Percentiles rank a stretch among this genome's conserved stretches.
phyloP scores from a whole-genome alignment of 352 stramenopile species.

The Globisporangium spinosum region DNA sequence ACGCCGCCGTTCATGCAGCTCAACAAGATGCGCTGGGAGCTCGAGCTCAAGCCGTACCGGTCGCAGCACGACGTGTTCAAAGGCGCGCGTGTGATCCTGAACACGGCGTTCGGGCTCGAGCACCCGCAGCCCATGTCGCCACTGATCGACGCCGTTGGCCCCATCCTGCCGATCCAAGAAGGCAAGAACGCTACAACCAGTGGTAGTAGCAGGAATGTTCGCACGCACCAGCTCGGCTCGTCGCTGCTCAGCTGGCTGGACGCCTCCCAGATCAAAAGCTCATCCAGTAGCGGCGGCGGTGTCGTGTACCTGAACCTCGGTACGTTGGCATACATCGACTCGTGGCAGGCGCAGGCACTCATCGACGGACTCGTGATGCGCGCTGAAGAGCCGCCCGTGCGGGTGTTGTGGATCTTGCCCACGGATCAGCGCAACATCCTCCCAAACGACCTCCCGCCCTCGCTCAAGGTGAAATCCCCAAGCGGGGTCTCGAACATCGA shows the following conservation, averaged over 20 bases:
- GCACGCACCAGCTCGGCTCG: constrained; percentile 10
- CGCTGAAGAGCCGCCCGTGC: constrained; percentile 38
- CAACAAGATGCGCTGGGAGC: constrained; percentile 83
- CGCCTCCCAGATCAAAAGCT: constrained; percentile 8
- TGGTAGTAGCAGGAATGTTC: constrained; percentile 3
- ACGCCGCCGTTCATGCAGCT: constrained; percentile 88
- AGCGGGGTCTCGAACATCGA: constrained; percentile 57
- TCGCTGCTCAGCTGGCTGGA: constrained; percentile 43
- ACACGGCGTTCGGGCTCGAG: constrained; percentile 87
- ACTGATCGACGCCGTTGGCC: constrained; percentile 72
- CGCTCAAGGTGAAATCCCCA: constrained; percentile 63
- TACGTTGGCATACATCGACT: constrained; percentile 77
- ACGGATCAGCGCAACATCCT: constrained; percentile 69
- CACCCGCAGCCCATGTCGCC: constrained; percentile 74
- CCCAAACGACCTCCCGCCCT: constrained; percentile 43
- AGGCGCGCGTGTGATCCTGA: constrained; percentile 77
- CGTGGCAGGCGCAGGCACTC: constrained; percentile 72
- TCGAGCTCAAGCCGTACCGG: constrained; percentile 63
- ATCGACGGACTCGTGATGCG: constrained; percentile 57
- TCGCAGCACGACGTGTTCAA: constrained; percentile 89
- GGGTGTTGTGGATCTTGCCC: constrained; percentile 76
- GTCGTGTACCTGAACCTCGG: constrained; percentile 80
- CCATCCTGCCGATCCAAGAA: constrained; percentile 44
- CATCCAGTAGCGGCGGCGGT: constrained; percentile 13
- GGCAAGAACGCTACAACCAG: not conserved